Evolutionary conservation across 2,329 filamentous ascomycete species (phyloP).

Genomic region (Fusarium nodosum): DNA sequence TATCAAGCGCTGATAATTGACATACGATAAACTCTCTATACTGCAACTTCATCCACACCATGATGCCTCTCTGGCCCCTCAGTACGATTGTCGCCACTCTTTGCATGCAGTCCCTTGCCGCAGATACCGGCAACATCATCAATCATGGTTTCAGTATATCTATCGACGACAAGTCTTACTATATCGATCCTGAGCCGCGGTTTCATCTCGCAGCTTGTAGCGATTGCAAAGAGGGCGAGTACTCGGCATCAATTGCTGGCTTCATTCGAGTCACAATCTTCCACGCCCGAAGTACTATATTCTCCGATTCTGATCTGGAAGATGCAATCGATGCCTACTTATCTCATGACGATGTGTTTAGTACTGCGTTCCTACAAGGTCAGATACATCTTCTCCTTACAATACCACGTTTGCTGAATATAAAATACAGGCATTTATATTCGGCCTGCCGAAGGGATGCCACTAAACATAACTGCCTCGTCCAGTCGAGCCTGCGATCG

Average conservation of each 20-base stretch:
- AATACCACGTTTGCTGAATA: neutral
- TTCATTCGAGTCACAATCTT: neutral
- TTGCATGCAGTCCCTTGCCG: neutral
- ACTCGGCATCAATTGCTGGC: neutral
- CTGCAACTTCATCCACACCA: neutral
- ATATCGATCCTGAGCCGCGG: neutral
- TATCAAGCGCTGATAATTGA: neutral
- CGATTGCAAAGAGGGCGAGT: neutral
- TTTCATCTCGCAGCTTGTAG: neutral
- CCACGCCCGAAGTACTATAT: neutral
- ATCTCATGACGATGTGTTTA: neutral
- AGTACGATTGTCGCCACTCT: neutral
- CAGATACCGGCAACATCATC: neutral
- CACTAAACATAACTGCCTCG: neutral
- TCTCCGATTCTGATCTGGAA: neutral
- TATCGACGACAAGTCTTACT: neutral
- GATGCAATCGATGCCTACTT: neutral
- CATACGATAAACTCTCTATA: neutral
- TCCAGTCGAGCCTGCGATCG: neutral
- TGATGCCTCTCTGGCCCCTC: neutral
- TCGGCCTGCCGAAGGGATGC: neutral
- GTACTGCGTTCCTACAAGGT: neutral
- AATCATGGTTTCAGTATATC: slow-evolving; percentile 1
- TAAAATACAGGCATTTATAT: neutral
- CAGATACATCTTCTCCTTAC: accelerated